These are phyloP conservation scores for Melocanna baccifera DNA, from an alignment of 176 grass and related monocot genomes.

Conservation along the genomic window DNA sequence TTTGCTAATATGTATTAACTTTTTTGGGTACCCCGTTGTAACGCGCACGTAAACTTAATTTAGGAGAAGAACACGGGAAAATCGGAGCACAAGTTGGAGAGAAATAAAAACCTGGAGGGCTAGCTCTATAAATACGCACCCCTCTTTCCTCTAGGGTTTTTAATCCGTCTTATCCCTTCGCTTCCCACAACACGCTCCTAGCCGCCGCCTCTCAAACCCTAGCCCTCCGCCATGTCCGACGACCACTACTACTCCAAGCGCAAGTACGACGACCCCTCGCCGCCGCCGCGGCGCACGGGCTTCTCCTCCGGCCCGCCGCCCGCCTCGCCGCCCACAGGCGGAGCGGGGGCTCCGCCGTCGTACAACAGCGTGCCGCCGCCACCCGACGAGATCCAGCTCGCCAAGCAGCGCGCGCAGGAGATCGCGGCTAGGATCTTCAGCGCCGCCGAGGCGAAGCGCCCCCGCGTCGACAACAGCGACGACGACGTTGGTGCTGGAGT, in stretches of 20 bases:
- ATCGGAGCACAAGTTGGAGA: not conserved
- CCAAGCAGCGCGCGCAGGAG: constrained; percentile 91
- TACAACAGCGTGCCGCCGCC: constrained; percentile 82
- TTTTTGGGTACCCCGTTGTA: too few relatives aligned
- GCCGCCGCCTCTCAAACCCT: constrained; percentile 40
- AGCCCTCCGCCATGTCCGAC: constrained; percentile 61
- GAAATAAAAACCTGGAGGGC: not conserved
- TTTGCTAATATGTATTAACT: too few relatives aligned
- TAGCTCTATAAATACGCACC: constrained; percentile 29
- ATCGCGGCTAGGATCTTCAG: constrained; percentile 91
- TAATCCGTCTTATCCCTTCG: constrained; percentile 24
- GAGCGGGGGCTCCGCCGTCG: constrained; percentile 10
- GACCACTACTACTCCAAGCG: constrained; percentile 81
- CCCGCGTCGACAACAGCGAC: constrained; percentile 63
- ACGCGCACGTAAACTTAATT: too few relatives aligned
- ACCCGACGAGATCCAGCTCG: constrained; percentile 82
- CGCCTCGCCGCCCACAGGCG: constrained; percentile 36
- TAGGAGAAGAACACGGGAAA: not conserved
- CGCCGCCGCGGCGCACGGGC: constrained; percentile 57
- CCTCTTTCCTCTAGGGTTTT: constrained; percentile 36
- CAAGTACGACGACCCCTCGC: constrained; percentile 72
- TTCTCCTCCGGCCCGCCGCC: constrained; percentile 71
- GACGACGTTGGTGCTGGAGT: constrained; percentile 37
- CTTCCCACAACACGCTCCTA: not conserved
- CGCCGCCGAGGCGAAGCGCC: constrained; percentile 88